These are phyloP conservation scores for Calcarisporium arbuscula DNA, from an alignment of 2,329 filamentous ascomycete genomes.

Conservation along the genomic window DNA sequence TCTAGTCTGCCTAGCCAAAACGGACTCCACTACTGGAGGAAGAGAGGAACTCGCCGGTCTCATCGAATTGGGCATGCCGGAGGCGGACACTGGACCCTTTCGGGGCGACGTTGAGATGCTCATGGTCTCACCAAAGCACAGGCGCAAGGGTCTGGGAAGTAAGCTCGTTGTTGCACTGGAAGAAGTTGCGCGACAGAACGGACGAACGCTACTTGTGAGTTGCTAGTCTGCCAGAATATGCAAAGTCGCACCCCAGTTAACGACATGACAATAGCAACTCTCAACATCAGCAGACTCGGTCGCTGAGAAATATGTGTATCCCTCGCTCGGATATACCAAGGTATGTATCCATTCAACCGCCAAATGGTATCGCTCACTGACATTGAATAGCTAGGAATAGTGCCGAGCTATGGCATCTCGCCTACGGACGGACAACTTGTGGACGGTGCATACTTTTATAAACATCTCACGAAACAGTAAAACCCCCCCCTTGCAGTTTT, in stretches of 20 bases:
- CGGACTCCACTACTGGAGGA: conserved; percentile 1
- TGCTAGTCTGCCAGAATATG: not conserved
- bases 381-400: conserved; percentile 5
- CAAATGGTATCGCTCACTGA: too few species aligned
- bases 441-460: conserved; percentile 9
- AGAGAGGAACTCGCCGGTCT: conserved; percentile 5
- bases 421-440: conserved; percentile 6
- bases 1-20: conserved; percentile 2
- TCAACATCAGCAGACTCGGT: conserved; percentile 7
- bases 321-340: conserved; percentile 6
- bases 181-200: conserved; percentile 5
- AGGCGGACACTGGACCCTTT: conserved; percentile 9
- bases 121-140: conserved; percentile 8
- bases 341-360: conserved; percentile 2
- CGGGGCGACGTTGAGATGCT: conserved; percentile 10
- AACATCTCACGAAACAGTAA: conserved; percentile 1
- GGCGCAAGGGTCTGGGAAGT: conserved; percentile 4
- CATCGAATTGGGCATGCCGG: conserved; percentile 7
- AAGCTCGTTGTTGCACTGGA: conserved; percentile 5
- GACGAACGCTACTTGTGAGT: conserved; percentile 8
- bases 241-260: too few species aligned
- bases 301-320: conserved; percentile 9
- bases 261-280: not conserved
- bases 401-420: conserved; percentile 9
- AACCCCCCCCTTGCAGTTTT: too few species aligned